phyloP scores from a whole-genome alignment of 257 asterid genomes.

The Solanum acaule region DNA sequence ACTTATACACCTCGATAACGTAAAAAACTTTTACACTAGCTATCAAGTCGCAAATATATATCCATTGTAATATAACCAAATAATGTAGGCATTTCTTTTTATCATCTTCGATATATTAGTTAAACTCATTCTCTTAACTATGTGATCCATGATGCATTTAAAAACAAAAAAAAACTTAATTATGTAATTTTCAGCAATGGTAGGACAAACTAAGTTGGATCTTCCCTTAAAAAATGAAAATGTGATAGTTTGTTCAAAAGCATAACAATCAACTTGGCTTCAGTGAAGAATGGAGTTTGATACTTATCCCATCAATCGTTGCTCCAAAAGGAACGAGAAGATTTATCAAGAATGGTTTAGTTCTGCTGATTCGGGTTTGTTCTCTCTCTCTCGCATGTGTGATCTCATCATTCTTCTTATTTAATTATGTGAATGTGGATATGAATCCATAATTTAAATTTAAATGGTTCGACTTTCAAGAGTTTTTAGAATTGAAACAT shows the following conservation, averaged over 20 bases:
- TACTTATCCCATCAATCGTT: conserved; percentile 63
- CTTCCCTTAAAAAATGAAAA: neutral
- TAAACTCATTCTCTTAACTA: neutral
- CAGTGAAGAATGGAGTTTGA: conserved; percentile 64
- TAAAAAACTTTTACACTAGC: too few relatives aligned
- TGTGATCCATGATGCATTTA: neutral
- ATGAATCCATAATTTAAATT: neutral
- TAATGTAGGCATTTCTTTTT: neutral
- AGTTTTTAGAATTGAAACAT: neutral
- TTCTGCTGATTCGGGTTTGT: conserved; percentile 71
- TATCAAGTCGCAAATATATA: neutral
- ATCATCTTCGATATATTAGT: neutral
- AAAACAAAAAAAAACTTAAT: neutral
- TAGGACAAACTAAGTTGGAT: neutral
- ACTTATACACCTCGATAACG: too few relatives aligned
- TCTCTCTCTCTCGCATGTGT: neutral
- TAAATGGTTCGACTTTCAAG: neutral
- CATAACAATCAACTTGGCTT: neutral
- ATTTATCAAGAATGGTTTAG: conserved; percentile 77
- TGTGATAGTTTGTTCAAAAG: neutral
- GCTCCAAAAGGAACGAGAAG: conserved; percentile 73
- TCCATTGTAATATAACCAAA: neutral
- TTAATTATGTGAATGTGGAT: neutral
- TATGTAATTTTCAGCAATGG: neutral
- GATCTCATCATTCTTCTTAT: neutral